These are phyloP conservation scores for Hemisphaericaspora nanyangensis DNA, from an alignment of 805 yeast species.

Conservation along the genomic window DNA sequence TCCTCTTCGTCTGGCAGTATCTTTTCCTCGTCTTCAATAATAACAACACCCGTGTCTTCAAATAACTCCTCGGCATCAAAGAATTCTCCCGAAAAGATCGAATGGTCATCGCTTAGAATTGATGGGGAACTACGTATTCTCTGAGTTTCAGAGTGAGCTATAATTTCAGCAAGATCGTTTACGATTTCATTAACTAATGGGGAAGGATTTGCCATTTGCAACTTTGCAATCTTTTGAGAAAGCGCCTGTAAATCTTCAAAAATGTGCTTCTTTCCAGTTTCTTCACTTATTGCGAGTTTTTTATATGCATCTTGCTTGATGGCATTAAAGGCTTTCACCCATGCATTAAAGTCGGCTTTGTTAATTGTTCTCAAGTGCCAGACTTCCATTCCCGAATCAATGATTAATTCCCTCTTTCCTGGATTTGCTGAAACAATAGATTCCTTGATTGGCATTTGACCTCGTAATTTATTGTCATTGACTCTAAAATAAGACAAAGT, in stretches of 20 bases:
- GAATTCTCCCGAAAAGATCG: conserved; percentile 32
- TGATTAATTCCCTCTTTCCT: conserved; percentile 61
- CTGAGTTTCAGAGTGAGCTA: conserved; percentile 13
- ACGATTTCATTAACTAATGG: conserved; percentile 11
- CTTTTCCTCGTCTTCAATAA: conserved; percentile 25
- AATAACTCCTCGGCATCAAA: conserved; percentile 65
- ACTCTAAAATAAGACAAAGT: conserved; percentile 79
- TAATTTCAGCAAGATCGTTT: conserved; percentile 17
- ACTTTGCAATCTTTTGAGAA: conserved; percentile 18
- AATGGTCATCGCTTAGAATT: conserved; percentile 18
- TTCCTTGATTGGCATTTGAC: conserved; percentile 83
- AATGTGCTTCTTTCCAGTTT: conserved; percentile 1
- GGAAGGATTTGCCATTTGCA: conserved; percentile 12
- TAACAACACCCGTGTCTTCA: conserved; percentile 56
- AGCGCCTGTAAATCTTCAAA: conserved; percentile 15
- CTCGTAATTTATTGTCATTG: conserved; percentile 71
- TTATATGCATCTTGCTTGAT: conserved; percentile 28
- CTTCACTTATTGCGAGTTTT: background rate
- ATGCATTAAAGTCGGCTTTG: conserved; percentile 63
- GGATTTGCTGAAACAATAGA: conserved; percentile 81
- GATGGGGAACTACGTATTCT: conserved; percentile 3
- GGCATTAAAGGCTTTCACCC: conserved; percentile 77
- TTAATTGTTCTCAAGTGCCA: conserved; percentile 80
- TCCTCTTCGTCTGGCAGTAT: conserved; percentile 15
- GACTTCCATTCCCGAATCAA: conserved; percentile 93